Conservation (phyloP, 805 yeast genomes). For the Cyberlindnera xylosilytica region DNA sequence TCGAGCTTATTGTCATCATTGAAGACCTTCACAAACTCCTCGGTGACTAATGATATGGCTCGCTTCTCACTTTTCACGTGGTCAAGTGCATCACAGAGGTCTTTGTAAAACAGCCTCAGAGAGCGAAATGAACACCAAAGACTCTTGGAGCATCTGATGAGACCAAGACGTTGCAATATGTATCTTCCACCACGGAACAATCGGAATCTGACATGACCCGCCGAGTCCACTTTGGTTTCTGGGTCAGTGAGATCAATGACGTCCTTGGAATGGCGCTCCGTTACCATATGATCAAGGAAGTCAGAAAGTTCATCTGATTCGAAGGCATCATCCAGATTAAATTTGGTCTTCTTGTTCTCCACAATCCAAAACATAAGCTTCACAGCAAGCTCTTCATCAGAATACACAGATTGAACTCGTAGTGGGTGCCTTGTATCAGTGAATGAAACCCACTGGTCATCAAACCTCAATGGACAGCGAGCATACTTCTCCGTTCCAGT, state of each 20-base stretch:
- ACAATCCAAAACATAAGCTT: conserved; percentile 26
- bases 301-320: conserved; percentile 12
- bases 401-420: conserved; percentile 2
- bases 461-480: not conserved
- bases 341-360: conserved; percentile 5
- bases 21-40: conserved; percentile 2
- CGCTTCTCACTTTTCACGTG: not conserved
- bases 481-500: not conserved
- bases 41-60: not conserved
- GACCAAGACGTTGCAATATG: conserved; percentile 17
- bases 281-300: conserved; percentile 18
- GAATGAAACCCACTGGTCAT: not conserved
- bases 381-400: conserved; percentile 11
- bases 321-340: conserved; percentile 20
- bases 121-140: conserved; percentile 19
- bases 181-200: conserved; percentile 29
- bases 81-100: conserved; percentile 1
- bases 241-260: conserved; percentile 13
- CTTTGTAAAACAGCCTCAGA: conserved; percentile 14
- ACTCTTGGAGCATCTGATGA: conserved; percentile 25
- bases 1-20: conserved; percentile 5
- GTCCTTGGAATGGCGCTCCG: conserved; percentile 15
- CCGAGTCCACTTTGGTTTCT: conserved; percentile 6
- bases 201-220: conserved; percentile 18
- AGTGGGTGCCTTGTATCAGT: conserved; percentile 3